These are phyloP conservation scores for Priceomyces carsonii DNA, from an alignment of 805 yeast genomes.

Conservation along the genomic window DNA sequence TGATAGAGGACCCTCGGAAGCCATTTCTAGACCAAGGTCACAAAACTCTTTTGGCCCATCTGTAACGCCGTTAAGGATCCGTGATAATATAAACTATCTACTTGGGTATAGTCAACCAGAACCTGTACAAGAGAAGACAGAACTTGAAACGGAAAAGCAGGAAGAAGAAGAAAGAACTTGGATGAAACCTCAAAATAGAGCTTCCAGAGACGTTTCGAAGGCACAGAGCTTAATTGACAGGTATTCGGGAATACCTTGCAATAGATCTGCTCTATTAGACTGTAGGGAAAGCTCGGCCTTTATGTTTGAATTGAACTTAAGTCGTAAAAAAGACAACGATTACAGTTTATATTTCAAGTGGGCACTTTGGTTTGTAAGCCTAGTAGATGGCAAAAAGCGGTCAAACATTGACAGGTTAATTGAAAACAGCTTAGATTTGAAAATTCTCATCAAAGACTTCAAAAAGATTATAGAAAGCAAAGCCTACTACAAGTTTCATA, in stretches of 20 bases:
- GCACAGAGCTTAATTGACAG: slow-evolving; percentile 1
- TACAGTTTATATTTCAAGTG: slow-evolving; percentile 19
- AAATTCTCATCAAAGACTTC: slow-evolving; percentile 6
- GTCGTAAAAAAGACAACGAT: slow-evolving; percentile 10
- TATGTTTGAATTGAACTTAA: slow-evolving; percentile 13
- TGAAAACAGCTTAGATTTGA: slow-evolving; percentile 14
- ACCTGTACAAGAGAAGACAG: slow-evolving; percentile 1
- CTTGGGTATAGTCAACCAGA: slow-evolving; percentile 2
- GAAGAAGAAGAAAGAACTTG: neutral
- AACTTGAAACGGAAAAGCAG: neutral
- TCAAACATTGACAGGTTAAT: slow-evolving; percentile 10
- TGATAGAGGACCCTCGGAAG: neutral
- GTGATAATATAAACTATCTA: slow-evolving; percentile 14
- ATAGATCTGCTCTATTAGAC: slow-evolving; percentile 16
- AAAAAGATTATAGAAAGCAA: slow-evolving; percentile 6
- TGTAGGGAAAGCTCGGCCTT: slow-evolving; percentile 12
- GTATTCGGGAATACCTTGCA: slow-evolving; percentile 15
- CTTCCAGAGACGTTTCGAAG: slow-evolving; percentile 1
- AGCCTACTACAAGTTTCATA: slow-evolving; percentile 10
- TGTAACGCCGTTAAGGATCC: slow-evolving; percentile 16
- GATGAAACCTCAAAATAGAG: slow-evolving; percentile 2
- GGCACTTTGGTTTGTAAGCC: slow-evolving; percentile 14
- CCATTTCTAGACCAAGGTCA: slow-evolving; percentile 8
- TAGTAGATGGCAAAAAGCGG: slow-evolving; percentile 3
- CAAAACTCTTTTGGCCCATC: slow-evolving; percentile 8